These are phyloP conservation scores for Globisporangium canariense DNA, from an alignment of 352 stramenopile species.

Conservation along the genomic window DNA sequence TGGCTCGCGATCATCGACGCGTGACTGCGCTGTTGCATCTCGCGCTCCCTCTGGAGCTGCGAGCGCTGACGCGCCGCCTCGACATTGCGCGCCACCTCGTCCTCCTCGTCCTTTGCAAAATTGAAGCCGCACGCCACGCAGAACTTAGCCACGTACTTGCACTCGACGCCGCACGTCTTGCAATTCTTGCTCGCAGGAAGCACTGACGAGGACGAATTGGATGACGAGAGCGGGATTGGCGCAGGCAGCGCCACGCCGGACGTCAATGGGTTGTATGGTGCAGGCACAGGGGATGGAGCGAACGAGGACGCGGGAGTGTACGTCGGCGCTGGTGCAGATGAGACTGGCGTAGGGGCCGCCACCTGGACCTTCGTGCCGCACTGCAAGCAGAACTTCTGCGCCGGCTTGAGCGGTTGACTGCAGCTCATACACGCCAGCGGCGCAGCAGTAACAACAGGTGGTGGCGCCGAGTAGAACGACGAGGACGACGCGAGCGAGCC, in stretches of 20 bases:
- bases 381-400: conserved; percentile 77
- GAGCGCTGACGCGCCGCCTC: conserved; percentile 49
- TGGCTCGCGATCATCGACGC: conserved; percentile 69
- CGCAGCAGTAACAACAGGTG: conserved; percentile 11
- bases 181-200: conserved; percentile 57
- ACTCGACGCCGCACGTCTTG: conserved; percentile 57
- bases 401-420: conserved; percentile 43
- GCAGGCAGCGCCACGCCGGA: conserved; percentile 41
- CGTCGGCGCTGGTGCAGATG: conserved; percentile 4
- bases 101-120: conserved; percentile 71
- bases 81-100: conserved; percentile 75
- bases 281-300: conserved; percentile 22
- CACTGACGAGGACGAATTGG: conserved; percentile 29
- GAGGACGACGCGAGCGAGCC: conserved; percentile 17
- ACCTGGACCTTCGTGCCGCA: conserved; percentile 61
- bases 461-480: conserved; percentile 9
- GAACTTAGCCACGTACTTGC: conserved; percentile 79
- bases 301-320: conserved; percentile 22
- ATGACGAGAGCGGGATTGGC: conserved; percentile 48
- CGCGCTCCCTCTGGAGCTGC: conserved; percentile 43
- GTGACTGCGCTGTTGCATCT: conserved; percentile 62
- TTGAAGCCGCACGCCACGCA: conserved; percentile 80
- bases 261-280: conserved; percentile 31
- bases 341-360: not conserved
- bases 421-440: conserved; percentile 41